Percentiles rank a stretch among this genome's conserved stretches.
Conservation (phyloP, 2,329 filamentous ascomycete genomes). For the Ophioceras dolichostomum region DNA sequence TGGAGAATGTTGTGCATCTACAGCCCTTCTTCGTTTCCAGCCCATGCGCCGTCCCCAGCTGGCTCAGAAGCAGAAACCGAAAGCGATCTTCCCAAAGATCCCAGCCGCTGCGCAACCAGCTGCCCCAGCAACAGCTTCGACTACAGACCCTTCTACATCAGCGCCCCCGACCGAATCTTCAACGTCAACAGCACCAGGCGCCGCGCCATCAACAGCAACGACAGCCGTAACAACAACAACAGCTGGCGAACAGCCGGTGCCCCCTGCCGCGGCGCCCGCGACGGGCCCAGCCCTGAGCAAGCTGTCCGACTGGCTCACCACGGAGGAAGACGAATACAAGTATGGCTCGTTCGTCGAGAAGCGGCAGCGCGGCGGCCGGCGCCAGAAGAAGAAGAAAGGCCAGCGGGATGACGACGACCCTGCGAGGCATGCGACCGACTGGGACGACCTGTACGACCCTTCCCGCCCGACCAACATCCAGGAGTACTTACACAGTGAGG, state of each 20-base stretch:
- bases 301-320: conserved; percentile 69
- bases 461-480: conserved; percentile 71
- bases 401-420: conserved; percentile 51
- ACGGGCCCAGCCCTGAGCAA: conserved; percentile 47
- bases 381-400: conserved; percentile 43
- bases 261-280: conserved; percentile 7
- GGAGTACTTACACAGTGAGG: conserved; percentile 74
- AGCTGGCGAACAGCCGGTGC: neutral
- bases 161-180: too few relatives aligned
- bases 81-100: conserved; percentile 42
- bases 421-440: conserved; percentile 52
- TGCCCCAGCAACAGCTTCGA: too few relatives aligned
- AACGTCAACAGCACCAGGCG: conserved; percentile 10
- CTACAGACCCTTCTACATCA: too few relatives aligned
- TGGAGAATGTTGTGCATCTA: too few relatives aligned
- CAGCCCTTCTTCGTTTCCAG: conserved; percentile 66
- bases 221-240: conserved; percentile 17
- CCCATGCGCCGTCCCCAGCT: conserved; percentile 67
- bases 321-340: conserved; percentile 70
- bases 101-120: conserved; percentile 18
- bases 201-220: conserved; percentile 14
- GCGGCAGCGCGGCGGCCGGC: conserved; percentile 60
- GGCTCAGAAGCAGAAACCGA: conserved; percentile 36
- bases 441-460: conserved; percentile 87
- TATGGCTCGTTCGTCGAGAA: conserved; percentile 50